These are phyloP conservation scores for Nidularia sp. DNA, from an alignment of 768 basidiomycete species.

Conservation along the genomic window DNA sequence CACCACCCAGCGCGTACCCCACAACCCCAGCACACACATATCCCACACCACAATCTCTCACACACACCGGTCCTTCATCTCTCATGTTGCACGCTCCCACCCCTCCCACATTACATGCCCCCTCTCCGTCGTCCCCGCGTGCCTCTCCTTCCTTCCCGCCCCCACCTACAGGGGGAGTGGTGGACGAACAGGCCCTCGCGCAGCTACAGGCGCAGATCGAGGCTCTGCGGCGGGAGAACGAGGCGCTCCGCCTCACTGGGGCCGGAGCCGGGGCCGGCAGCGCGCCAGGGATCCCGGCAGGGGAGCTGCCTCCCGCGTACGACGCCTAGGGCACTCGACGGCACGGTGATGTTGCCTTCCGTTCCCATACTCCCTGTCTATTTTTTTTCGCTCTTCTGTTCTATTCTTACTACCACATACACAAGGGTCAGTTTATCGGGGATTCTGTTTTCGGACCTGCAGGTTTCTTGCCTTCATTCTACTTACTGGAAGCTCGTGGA, in stretches of 20 bases:
- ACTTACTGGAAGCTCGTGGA: too few species aligned
- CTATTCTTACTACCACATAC: too few species aligned
- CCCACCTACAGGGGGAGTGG: neutral
- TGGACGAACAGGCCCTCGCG: neutral
- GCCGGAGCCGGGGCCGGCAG: neutral
- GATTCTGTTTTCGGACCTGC: too few species aligned
- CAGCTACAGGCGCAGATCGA: neutral
- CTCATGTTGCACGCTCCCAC: too few species aligned
- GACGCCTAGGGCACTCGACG: neutral
- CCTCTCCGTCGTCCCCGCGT: neutral
- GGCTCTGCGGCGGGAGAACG: neutral
- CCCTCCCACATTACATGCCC: neutral
- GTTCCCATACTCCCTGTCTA: too few species aligned
- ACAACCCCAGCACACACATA: too few species aligned
- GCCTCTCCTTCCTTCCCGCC: neutral
- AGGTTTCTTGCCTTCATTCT: too few species aligned
- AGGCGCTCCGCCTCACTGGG: neutral
- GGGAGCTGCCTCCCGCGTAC: neutral
- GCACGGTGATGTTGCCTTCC: neutral
- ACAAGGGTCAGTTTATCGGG: too few species aligned
- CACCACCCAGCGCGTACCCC: too few species aligned
- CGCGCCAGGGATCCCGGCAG: neutral
- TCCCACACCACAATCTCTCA: too few species aligned
- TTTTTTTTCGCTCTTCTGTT: too few species aligned
- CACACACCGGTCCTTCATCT: too few species aligned